Evolutionary conservation across 108 stramenopile species (phyloP), one percentile per base, ranked within the genome.

Genomic region (Pseudonitzschia delicatissima): DNA sequence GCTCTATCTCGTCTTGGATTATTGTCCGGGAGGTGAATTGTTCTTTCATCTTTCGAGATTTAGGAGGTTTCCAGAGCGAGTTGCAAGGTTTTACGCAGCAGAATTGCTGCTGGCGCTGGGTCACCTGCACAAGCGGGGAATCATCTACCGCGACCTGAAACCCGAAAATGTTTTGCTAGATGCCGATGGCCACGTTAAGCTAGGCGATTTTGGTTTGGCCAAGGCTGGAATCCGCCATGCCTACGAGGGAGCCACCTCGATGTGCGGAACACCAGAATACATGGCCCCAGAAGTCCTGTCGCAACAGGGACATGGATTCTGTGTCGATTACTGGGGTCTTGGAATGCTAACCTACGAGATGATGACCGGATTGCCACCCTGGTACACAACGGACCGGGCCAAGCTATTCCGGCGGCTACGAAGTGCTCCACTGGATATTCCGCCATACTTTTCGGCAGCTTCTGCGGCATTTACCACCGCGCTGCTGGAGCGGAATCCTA

Each of bases 201-300:
- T 96, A 20, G 93, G 91, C 17, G 95, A 96, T 65, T 96, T 96
- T 82, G 95, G 92, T 8, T 72, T 96, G 35, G 91, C 92, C 34
- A 94, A 94, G 75, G 83, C 81, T 57, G 83, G 86, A 12, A 90
- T 94, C 57, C 59, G 72, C 21, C 87, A 91, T 78, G 85, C 93
- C 4, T 87, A 78, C 35, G 82, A 88, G 63, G 97, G 97, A 28
- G 96, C 96, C 7, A 80, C 86, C 21, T 89, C 88, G 26, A 93
- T 97, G 76, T 99, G 98, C 75, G 98, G 98, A 15, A 99, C 98
- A 21, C 97, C 97, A 2, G 97, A 99, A 64, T 99, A 98, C 81
- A 97, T 99, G 92, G 95, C 96, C 32, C 98, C 98, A 0, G 98
- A 99, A 70, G 91, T 96, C 17, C 44, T 98, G 32, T 73, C 76